A percentile compares a stretch with the other conserved stretches of the same genome.
Conservation (phyloP, 768 basidiomycete species). For the Amanita fuliginea region DNA sequence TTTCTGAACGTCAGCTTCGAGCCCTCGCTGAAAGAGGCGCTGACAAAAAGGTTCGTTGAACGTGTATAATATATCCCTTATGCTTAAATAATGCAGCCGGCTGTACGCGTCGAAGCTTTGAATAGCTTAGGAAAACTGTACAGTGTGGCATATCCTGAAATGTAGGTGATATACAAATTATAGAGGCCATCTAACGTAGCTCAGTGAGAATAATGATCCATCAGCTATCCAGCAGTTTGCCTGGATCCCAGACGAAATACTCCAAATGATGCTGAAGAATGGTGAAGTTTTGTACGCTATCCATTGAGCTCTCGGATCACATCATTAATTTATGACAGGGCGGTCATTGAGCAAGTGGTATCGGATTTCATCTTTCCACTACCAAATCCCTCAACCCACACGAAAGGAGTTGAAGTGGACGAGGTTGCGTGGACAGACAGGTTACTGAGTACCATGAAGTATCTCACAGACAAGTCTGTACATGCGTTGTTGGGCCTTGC, state of each 20-base stretch:
- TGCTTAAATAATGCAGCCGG: constrained; percentile 24
- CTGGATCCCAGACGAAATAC: constrained; percentile 82
- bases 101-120: constrained; percentile 68
- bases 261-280: constrained; percentile 41
- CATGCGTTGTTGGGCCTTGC: constrained; percentile 50
- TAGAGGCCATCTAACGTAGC: constrained; percentile 1
- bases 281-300: constrained; percentile 45
- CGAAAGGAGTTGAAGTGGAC: constrained; percentile 48
- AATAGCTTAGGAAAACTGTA: constrained; percentile 71
- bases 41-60: constrained; percentile 69
- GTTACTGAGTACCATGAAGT: constrained; percentile 60
- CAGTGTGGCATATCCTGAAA: constrained; percentile 75
- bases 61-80: neutral
- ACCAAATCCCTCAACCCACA: constrained; percentile 35
- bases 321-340: constrained; percentile 20
- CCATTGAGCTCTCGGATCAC: neutral
- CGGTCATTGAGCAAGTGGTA: constrained; percentile 55
- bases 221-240: constrained; percentile 70
- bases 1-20: constrained; percentile 50
- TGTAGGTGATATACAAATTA: constrained; percentile 43
- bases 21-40: constrained; percentile 58
- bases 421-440: constrained; percentile 82
- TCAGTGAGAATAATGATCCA: constrained; percentile 70
- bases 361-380: constrained; percentile 77
- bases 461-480: constrained; percentile 49